A percentile compares a stretch with the other conserved stretches of the same genome.
Conservation (phyloP, 345 rosid species). For the Syzygium jambos region DNA sequence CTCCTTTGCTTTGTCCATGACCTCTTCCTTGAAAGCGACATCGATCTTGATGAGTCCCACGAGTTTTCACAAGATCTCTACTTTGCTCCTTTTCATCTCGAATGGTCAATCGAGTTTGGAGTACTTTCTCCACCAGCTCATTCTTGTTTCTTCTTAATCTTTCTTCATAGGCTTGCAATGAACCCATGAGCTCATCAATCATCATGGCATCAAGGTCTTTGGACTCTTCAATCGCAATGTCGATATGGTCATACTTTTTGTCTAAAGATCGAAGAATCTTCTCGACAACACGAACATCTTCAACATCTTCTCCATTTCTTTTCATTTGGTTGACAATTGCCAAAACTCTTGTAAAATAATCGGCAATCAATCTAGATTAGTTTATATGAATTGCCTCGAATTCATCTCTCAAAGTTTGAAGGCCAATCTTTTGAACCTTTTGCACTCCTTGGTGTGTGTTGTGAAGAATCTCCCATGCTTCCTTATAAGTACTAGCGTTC, state of each 20-base stretch:
- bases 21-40: neutral
- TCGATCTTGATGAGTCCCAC: neutral
- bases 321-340: no score
- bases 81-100: neutral
- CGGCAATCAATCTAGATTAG: no score
- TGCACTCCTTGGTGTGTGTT: neutral
- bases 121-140: no score
- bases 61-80: neutral
- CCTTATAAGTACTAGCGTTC: neutral
- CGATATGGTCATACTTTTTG: no score
- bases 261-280: neutral
- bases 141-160: no score
- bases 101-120: no score
- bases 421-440: neutral
- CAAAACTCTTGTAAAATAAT: no score
- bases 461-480: constrained; percentile 2
- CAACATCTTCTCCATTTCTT: no score
- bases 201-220: neutral
- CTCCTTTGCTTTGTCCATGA: neutral
- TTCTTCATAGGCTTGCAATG: no score
- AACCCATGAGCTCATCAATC: neutral
- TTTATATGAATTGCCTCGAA: neutral
- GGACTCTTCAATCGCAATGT: neutral
- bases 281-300: no score
- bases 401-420: constrained; percentile 1